Evolutionary conservation across 176 grass and related monocot genomes (phyloP), one percentile per base, ranked within the genome.

Genomic region (Oryza brachyantha): DNA sequence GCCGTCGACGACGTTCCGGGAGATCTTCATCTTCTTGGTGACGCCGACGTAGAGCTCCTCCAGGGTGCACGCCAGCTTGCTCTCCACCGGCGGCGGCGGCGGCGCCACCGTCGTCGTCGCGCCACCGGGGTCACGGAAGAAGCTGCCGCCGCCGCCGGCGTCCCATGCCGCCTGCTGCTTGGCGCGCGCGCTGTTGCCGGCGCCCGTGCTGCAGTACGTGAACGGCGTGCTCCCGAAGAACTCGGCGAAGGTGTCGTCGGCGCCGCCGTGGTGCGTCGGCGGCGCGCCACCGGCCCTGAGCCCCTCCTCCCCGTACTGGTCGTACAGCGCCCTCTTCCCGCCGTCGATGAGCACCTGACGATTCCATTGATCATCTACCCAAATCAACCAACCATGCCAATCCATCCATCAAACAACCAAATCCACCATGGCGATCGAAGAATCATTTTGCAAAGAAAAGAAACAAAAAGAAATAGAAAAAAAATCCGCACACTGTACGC

Each of bases 11-110:
- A 90, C 73, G 68, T 82, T 91, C 48, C 93, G 76, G 7, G 80
- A 88, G 43, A 97, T 97, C 83, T 84, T 93, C 85, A 93, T 97
- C 60, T 91, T 97, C 75, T 89, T 93, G 21, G 90, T 97, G 11
- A 87, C 87, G 3, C 93, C 93, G 39, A 65, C 62, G 75, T 93
- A 93, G 57, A 97, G 86, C 70, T 97, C 93, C 80, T 97, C 90
- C 24, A 97, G 90, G 42, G 85, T 91, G 86, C 93, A 97, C n/a
- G 75, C 68, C 73, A 97, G 63, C 78, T 88, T 97, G 72, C 65
- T 84, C 88, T 97, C 88, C 48, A 97, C 85, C 16, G 82, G 37
- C 26, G 60, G 75, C 13, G 79, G 65, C 1, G 75, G 9, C 1
- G 69, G 1, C 25, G 40, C 58, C 69, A 39, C 4, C 50, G 29